Evolutionary conservation across 495 filamentous ascomycete species (phyloP).

Genomic region (Aspergillus asperescens): DNA sequence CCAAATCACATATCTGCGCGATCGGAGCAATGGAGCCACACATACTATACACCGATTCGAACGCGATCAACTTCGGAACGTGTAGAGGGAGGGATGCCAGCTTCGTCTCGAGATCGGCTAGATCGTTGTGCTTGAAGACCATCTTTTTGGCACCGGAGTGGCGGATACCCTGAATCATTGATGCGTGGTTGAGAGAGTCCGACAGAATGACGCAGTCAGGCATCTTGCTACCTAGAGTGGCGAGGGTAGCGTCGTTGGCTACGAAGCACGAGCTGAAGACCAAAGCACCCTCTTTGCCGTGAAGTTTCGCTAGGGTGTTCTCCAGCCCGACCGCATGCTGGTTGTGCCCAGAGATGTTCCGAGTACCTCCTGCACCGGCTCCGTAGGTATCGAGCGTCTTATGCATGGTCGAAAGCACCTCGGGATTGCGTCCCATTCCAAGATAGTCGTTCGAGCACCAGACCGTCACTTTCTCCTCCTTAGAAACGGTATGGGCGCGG

Average conservation of each 20-base stretch:
- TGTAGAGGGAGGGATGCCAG: conserved; percentile 77
- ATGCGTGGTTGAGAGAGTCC: conserved; percentile 93
- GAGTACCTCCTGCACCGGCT: conserved; percentile 88
- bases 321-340: conserved; percentile 86
- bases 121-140: conserved; percentile 97
- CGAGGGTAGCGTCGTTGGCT: conserved; percentile 95
- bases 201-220: conserved; percentile 94
- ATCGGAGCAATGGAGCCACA: conserved; percentile 96
- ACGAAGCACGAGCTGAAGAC: conserved; percentile 98
- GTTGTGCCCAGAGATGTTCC: conserved; percentile 98
- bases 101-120: conserved; percentile 83
- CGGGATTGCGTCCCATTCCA: conserved; percentile 88
- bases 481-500: conserved; percentile 79
- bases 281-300: conserved; percentile 84
- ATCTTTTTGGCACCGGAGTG: conserved; percentile 95
- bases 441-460: conserved; percentile 99
- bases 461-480: conserved; percentile 87
- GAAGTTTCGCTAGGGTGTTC: conserved; percentile 77
- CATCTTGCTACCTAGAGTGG: conserved; percentile 90
- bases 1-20: conserved; percentile 88
- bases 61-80: conserved; percentile 95
- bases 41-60: conserved; percentile 98
- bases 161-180: conserved; percentile 98
- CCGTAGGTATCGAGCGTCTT: conserved; percentile 91
- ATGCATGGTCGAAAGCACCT: conserved; percentile 89